Conservation (phyloP, 768 basidiomycete species). For the Wakefieldia striispora region DNA sequence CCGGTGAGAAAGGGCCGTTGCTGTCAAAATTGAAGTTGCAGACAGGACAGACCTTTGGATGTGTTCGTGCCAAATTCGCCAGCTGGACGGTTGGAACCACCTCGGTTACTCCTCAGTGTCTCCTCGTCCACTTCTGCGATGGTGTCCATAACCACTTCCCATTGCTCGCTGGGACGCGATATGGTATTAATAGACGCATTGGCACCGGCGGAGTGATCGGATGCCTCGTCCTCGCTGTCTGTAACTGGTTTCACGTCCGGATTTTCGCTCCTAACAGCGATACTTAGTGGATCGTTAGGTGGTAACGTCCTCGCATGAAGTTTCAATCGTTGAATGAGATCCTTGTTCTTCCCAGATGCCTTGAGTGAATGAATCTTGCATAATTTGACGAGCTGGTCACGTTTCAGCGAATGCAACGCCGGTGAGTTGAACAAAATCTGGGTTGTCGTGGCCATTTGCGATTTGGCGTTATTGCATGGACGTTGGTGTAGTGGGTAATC, state of each 20-base stretch:
- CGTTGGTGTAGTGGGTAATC: not conserved
- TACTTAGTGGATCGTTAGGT: conserved; percentile 50
- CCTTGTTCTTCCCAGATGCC: conserved; percentile 75
- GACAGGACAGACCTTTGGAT: conserved; percentile 54
- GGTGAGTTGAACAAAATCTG: conserved; percentile 84
- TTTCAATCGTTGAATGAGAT: conserved; percentile 68
- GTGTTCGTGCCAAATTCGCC: conserved; percentile 73
- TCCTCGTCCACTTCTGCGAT: conserved; percentile 66
- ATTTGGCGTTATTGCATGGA: conserved; percentile 7
- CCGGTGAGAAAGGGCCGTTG: conserved; percentile 1
- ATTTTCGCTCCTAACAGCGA: conserved; percentile 52
- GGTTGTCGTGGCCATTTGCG: conserved; percentile 63
- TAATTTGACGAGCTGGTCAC: conserved; percentile 79
- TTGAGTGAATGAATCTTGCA: conserved; percentile 84
- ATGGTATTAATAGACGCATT: conserved; percentile 17
- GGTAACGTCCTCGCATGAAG: conserved; percentile 65
- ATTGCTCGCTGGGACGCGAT: conserved; percentile 72
- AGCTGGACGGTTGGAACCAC: conserved; percentile 37
- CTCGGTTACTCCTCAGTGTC: conserved; percentile 39
- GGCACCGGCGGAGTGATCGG: conserved; percentile 20
- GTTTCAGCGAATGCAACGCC: conserved; percentile 78
- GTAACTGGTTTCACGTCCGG: conserved; percentile 28
- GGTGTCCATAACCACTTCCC: conserved; percentile 86
- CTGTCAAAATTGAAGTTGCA: not conserved
- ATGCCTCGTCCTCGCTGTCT: conserved; percentile 32